Conservation (phyloP, 306 rosid species). For the Sophora flavescens region DNA sequence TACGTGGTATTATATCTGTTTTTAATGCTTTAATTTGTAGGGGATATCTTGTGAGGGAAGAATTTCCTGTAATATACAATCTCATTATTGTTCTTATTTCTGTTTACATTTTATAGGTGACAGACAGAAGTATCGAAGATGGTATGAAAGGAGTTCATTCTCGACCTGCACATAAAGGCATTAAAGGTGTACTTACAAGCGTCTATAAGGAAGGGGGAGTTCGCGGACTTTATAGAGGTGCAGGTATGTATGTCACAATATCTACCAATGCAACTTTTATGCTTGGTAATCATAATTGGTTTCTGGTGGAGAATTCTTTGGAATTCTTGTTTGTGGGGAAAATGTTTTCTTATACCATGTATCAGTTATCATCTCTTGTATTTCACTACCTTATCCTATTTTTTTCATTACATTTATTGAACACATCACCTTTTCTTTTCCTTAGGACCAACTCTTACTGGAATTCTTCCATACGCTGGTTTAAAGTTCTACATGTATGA, state of each 20-base stretch:
- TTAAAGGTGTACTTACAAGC: constrained; percentile 74
- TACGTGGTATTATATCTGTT: background rate
- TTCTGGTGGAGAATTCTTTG: constrained; percentile 3
- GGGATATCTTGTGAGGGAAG: constrained; percentile 18
- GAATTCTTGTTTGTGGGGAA: constrained; percentile 25
- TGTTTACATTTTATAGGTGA: constrained; percentile 58
- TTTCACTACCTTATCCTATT: constrained; percentile 3
- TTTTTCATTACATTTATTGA: constrained; percentile 35
- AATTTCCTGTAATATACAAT: background rate
- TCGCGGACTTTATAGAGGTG: constrained; percentile 90
- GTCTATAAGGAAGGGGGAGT: constrained; percentile 82
- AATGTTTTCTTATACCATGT: constrained; percentile 18
- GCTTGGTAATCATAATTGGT: constrained; percentile 27
- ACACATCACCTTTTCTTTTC: constrained; percentile 33
- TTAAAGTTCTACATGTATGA: constrained; percentile 91
- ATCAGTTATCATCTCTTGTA: constrained; percentile 22
- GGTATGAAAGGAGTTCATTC: constrained; percentile 56
- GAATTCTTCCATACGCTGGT: constrained; percentile 97
- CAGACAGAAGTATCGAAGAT: constrained; percentile 56
- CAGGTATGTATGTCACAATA: constrained; percentile 62
- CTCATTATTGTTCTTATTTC: constrained; percentile 20
- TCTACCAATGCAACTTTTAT: constrained; percentile 22
- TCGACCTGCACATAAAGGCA: constrained; percentile 64
- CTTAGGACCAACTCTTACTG: constrained; percentile 88
- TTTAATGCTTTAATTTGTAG: constrained; percentile 12